phyloP scores from a whole-genome alignment of 2,329 filamentous ascomycete genomes.

The Neurospora sp. region DNA sequence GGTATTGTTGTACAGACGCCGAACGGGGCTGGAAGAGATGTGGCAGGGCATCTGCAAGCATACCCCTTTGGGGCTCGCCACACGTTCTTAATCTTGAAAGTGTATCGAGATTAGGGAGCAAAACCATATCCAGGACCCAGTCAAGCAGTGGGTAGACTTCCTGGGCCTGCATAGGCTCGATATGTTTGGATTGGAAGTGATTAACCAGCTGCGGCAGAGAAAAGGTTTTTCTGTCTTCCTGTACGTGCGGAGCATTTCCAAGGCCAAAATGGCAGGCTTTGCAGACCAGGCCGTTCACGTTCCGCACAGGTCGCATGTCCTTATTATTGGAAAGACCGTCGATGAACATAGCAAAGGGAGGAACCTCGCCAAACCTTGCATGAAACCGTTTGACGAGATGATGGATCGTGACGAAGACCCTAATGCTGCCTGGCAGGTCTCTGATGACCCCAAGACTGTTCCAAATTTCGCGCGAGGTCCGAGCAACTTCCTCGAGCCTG shows the following conservation, averaged over 20 bases:
- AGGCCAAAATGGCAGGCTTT: conserved; percentile 39
- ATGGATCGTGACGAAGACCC: conserved; percentile 54
- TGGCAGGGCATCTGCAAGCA: conserved; percentile 31
- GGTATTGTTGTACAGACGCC: neutral
- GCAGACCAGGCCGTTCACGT: conserved; percentile 44
- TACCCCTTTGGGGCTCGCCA: conserved; percentile 23
- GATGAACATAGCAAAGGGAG: conserved; percentile 48
- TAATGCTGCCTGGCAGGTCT: conserved; percentile 51
- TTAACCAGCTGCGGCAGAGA: conserved; percentile 52
- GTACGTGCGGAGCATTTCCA: conserved; percentile 16
- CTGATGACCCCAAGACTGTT: conserved; percentile 48
- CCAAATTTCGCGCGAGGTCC: conserved; percentile 53
- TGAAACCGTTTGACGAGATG: conserved; percentile 51
- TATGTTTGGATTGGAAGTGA: conserved; percentile 41
- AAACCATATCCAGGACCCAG: conserved; percentile 39
- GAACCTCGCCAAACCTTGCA: conserved; percentile 45
- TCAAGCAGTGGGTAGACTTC: conserved; percentile 23
- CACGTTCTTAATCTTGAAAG: conserved; percentile 13
- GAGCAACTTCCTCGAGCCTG: conserved; percentile 43
- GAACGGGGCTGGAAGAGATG: conserved; percentile 19
- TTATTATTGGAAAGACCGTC: conserved; percentile 47
- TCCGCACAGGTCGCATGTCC: conserved; percentile 46
- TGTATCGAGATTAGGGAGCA: conserved; percentile 26
- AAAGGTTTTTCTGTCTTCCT: conserved; percentile 32
- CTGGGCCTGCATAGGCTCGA: conserved; percentile 20